Evolutionary conservation across 495 filamentous ascomycete species (phyloP).

Genomic region (Zalerion maritima): DNA sequence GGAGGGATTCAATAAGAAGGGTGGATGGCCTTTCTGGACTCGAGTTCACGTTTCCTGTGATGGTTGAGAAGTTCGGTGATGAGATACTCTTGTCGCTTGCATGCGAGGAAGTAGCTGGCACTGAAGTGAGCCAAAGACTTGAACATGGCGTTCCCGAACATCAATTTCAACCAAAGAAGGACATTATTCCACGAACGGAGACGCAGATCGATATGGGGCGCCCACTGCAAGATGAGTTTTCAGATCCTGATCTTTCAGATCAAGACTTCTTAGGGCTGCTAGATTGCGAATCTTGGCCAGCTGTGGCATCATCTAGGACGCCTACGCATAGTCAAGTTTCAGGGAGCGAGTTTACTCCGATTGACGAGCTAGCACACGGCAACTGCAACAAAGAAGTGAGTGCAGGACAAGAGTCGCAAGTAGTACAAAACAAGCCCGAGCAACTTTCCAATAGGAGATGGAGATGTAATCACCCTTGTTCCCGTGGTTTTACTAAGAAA

Average conservation of each 20-base stretch:
- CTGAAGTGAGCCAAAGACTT: slow-evolving; percentile 44
- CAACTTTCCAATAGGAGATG: slow-evolving; percentile 71
- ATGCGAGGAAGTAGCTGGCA: slow-evolving; percentile 88
- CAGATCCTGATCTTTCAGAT: slow-evolving; percentile 41
- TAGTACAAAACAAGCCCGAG: slow-evolving; percentile 24
- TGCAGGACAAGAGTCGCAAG: slow-evolving; percentile 10
- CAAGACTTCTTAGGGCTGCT: slow-evolving; percentile 35
- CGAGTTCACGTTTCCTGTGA: slow-evolving; percentile 45
- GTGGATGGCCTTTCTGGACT: slow-evolving; percentile 39
- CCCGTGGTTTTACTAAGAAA: slow-evolving; percentile 51
- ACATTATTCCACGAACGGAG: slow-evolving; percentile 2
- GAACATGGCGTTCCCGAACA: slow-evolving; percentile 44
- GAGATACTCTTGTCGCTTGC: slow-evolving; percentile 57
- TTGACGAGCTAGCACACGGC: slow-evolving; percentile 28
- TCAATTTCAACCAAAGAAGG: slow-evolving; percentile 30
- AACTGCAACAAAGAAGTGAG: slow-evolving; percentile 3
- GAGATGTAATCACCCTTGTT: slow-evolving; percentile 69
- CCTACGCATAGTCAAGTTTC: slow-evolving; percentile 3
- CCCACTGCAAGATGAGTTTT: slow-evolving; percentile 29
- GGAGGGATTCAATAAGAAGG: slow-evolving; percentile 54
- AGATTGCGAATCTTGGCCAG: slow-evolving; percentile 2
- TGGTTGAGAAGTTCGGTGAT: slow-evolving; percentile 41
- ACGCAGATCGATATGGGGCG: slow-evolving; percentile 3
- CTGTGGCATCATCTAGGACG: too few species aligned
- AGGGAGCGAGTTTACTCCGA: slow-evolving; percentile 24